These are phyloP conservation scores for Diaporthe capsici DNA, from an alignment of 2,329 filamentous ascomycete species.

Conservation along the genomic window DNA sequence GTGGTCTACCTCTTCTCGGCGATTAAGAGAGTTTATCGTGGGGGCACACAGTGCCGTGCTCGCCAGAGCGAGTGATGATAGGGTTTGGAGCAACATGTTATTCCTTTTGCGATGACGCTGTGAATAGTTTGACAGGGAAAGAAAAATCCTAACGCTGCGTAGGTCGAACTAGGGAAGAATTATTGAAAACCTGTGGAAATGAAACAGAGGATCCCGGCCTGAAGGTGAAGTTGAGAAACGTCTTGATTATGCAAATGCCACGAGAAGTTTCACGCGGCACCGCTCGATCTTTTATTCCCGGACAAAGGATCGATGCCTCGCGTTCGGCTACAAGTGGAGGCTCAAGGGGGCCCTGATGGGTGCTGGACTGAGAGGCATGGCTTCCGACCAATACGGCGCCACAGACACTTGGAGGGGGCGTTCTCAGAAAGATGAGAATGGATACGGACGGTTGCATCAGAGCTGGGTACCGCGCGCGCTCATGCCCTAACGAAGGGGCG, in stretches of 20 bases:
- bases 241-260: neutral
- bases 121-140: neutral
- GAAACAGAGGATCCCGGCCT: slow-evolving; percentile 21
- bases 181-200: neutral
- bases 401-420: neutral
- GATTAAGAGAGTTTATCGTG: neutral
- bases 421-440: slow-evolving; percentile 4
- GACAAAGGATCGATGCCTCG: neutral
- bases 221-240: neutral
- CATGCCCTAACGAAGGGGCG: neutral
- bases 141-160: neutral
- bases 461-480: slow-evolving; percentile 21
- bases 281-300: slow-evolving; percentile 7
- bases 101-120: neutral
- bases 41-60: slow-evolving; percentile 23
- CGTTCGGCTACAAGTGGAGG: neutral
- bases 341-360: slow-evolving; percentile 3
- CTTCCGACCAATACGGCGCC: neutral
- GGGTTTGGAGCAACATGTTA: slow-evolving; percentile 4
- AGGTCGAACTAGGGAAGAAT: neutral
- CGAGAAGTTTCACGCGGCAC: slow-evolving; percentile 9
- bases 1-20: slow-evolving; percentile 22
- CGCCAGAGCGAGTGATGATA: slow-evolving; percentile 15
- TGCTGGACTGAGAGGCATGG: neutral
- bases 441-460: slow-evolving; percentile 13